phyloP scores from a whole-genome alignment of 1,284 basidiomycete species.

The Cryptococcus hybrid region DNA sequence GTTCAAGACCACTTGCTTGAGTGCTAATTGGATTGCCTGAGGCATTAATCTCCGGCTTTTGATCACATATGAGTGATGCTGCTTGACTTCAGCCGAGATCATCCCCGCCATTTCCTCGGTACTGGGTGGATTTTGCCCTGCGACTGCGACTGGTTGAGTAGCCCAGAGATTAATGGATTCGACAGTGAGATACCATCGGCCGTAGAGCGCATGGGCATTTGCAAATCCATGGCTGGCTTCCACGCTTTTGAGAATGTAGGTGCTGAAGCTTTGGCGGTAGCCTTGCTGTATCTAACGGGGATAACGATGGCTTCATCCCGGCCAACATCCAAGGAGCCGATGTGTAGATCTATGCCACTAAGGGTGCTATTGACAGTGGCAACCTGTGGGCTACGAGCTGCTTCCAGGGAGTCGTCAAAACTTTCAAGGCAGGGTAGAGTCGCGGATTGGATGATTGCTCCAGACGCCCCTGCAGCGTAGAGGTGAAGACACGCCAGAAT shows the following conservation, averaged over 20 bases:
- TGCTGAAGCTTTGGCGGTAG: conserved; percentile 68
- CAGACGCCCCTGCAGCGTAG: conserved; percentile 53
- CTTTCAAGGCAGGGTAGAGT: not conserved
- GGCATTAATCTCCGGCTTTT: conserved; percentile 10
- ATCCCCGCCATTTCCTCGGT: conserved; percentile 35
- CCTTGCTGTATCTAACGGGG: conserved; percentile 65
- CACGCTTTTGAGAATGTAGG: conserved; percentile 81
- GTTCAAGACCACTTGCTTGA: not conserved
- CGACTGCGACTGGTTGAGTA: conserved; percentile 24
- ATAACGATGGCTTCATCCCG: conserved; percentile 72
- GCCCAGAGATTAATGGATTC: not conserved
- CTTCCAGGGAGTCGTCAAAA: not conserved
- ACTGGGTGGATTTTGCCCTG: conserved; percentile 36
- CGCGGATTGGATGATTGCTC: not conserved
- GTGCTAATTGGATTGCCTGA: too few species aligned
- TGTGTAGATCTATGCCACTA: conserved; percentile 62
- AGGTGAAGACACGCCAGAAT: conserved; percentile 60
- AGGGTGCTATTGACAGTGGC: too few species aligned
- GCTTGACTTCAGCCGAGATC: conserved; percentile 46
- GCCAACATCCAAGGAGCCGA: conserved; percentile 68
- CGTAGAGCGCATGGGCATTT: conserved; percentile 19
- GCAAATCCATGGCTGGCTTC: conserved; percentile 46
- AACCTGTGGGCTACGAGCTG: conserved; percentile 55
- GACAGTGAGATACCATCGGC: conserved; percentile 1
- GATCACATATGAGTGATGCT: conserved; percentile 29